Evolutionary conservation across 257 asterid species (phyloP).

Genomic region (Salvia splendens): DNA sequence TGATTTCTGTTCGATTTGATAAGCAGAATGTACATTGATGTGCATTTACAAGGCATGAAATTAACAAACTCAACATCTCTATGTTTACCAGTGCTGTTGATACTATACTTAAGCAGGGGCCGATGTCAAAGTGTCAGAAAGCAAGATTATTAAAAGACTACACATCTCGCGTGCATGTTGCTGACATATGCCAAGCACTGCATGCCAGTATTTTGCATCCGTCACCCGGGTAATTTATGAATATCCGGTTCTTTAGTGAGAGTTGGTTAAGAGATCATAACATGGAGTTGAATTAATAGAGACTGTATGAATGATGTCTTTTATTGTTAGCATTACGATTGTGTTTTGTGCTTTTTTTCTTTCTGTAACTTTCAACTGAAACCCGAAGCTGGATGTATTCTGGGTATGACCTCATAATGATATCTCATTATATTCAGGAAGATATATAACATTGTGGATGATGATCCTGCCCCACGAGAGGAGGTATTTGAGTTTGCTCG

Average conservation of each 20-base stretch:
- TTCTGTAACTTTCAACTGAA: background rate
- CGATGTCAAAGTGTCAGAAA: slow-evolving; percentile 59
- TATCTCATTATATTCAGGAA: slow-evolving; percentile 41
- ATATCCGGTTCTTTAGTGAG: background rate
- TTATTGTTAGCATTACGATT: background rate
- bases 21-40: background rate
- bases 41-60: slow-evolving; percentile 6
- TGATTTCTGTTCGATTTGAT: too few species aligned
- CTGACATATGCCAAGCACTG: slow-evolving; percentile 85
- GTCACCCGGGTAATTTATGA: slow-evolving; percentile 48
- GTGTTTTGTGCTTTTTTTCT: background rate
- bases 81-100: slow-evolving; percentile 71
- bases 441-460: slow-evolving; percentile 77
- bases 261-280: background rate
- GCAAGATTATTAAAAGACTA: slow-evolving; percentile 55
- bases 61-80: background rate
- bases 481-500: slow-evolving; percentile 71
- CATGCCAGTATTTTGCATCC: slow-evolving; percentile 68
- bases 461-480: slow-evolving; percentile 78
- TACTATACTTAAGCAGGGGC: slow-evolving; percentile 66
- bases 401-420: background rate
- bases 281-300: background rate
- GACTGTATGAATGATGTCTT: background rate
- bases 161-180: slow-evolving; percentile 84
- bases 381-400: background rate